These are phyloP conservation scores for Rosellinia necatrix DNA, from an alignment of 2,329 filamentous ascomycete species.

Conservation along the genomic window DNA sequence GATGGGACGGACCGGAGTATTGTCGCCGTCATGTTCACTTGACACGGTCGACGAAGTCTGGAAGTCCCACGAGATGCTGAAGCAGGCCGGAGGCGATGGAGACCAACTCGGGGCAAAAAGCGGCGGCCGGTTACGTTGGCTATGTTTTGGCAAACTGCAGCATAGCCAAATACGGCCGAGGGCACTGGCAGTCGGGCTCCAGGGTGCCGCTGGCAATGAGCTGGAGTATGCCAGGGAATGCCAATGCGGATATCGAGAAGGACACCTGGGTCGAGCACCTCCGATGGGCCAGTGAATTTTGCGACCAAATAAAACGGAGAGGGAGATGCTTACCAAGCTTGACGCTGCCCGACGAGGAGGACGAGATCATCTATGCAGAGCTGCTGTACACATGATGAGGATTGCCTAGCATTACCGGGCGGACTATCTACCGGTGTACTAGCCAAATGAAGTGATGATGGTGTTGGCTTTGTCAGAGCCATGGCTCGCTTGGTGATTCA, in stretches of 20 bases:
- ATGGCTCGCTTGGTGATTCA: too few species aligned
- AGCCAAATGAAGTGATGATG: too few species aligned
- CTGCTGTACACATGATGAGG: too few species aligned
- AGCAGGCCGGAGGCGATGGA: neutral
- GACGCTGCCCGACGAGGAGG: too few species aligned
- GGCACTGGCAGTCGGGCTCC: neutral
- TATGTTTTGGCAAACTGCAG: constrained; percentile 3
- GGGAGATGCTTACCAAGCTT: too few species aligned
- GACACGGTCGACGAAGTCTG: neutral
- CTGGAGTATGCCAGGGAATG: constrained; percentile 11
- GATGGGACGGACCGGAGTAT: constrained; percentile 13
- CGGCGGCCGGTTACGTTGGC: constrained; percentile 3
- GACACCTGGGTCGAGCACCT: constrained; percentile 9
- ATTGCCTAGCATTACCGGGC: too few species aligned
- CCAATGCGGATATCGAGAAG: constrained; percentile 4
- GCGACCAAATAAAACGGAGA: neutral
- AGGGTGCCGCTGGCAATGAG: constrained; percentile 2
- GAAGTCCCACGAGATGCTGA: constrained; percentile 16
- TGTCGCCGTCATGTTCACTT: constrained; percentile 11
- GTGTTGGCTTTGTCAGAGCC: too few species aligned
- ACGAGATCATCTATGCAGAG: too few species aligned
- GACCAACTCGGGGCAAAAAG: neutral
- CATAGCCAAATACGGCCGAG: constrained; percentile 3
- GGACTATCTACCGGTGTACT: too few species aligned
- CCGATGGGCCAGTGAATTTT: constrained; percentile 11